phyloP scores from a whole-genome alignment of 2,329 filamentous ascomycete species.

The Sphaerulina musiva region DNA sequence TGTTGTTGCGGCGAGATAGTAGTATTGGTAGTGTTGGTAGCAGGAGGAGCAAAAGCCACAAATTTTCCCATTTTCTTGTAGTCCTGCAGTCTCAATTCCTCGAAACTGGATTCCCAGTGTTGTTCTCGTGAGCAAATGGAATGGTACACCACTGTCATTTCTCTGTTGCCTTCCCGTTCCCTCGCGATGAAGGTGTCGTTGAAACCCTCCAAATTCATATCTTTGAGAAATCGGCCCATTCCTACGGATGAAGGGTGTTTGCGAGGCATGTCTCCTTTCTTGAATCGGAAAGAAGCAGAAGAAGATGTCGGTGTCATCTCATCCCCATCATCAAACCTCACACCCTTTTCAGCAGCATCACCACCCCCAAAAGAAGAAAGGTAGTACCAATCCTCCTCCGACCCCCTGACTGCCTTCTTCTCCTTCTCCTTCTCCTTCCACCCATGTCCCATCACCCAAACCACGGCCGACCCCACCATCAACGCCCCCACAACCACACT shows the following conservation, averaged over 20 bases:
- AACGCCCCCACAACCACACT: not conserved
- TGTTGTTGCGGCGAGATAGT: too few species aligned
- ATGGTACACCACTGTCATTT: not conserved
- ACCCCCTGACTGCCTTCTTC: too few species aligned
- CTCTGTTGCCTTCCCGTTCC: not conserved
- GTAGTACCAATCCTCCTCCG: too few species aligned
- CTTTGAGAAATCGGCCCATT: slow-evolving; percentile 1
- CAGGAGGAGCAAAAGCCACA: not conserved
- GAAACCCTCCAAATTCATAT: not conserved
- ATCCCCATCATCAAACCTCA: not conserved
- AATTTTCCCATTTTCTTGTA: not conserved
- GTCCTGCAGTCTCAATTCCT: slow-evolving; percentile 1
- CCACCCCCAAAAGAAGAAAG: too few species aligned
- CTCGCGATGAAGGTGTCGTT: not conserved
- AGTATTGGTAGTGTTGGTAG: too few species aligned
- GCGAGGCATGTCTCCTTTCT: not conserved
- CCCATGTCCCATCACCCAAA: not conserved
- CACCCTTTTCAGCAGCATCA: not conserved
- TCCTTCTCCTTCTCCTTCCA: too few species aligned
- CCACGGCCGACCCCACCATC: not conserved
- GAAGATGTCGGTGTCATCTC: not conserved
- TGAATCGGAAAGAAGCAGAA: not conserved
- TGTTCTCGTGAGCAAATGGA: not conserved
- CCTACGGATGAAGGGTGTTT: slow-evolving; percentile 5
- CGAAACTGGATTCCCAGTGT: not conserved